phyloP scores from a whole-genome alignment of 768 basidiomycete genomes.

The Cubamyces lactineus region DNA sequence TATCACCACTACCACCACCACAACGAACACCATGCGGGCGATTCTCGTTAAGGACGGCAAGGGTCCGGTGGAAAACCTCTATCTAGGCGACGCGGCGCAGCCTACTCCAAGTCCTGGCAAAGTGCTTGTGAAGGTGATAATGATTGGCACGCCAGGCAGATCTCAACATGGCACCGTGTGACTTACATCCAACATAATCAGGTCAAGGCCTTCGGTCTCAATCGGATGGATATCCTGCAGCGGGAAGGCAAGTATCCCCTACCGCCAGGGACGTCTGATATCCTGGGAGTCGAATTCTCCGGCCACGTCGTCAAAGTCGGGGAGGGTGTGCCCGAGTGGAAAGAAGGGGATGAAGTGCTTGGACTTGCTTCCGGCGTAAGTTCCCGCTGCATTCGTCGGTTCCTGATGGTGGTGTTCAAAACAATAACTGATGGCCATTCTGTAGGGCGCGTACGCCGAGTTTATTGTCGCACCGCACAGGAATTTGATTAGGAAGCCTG shows the following conservation, averaged over 20 bases:
- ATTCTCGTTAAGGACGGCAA: slow-evolving; percentile 76
- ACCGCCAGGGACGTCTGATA: slow-evolving; percentile 73
- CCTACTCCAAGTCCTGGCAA: slow-evolving; percentile 61
- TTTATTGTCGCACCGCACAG: slow-evolving; percentile 70
- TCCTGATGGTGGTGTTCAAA: too few species aligned
- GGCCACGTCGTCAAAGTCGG: slow-evolving; percentile 55
- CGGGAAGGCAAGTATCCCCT: slow-evolving; percentile 73
- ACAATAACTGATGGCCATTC: neutral
- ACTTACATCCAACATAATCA: slow-evolving; percentile 31
- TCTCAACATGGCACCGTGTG: neutral
- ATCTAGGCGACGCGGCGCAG: slow-evolving; percentile 69
- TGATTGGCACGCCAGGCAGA: slow-evolving; percentile 13
- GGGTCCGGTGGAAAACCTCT: slow-evolving; percentile 77
- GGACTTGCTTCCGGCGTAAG: slow-evolving; percentile 82
- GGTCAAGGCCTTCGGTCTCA: slow-evolving; percentile 86
- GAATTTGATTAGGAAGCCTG: slow-evolving; percentile 76
- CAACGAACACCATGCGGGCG: slow-evolving; percentile 61
- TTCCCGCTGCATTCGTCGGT: neutral
- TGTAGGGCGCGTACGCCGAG: slow-evolving; percentile 89
- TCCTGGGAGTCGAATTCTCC: slow-evolving; percentile 90
- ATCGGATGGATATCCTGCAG: slow-evolving; percentile 83
- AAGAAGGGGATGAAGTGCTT: slow-evolving; percentile 81
- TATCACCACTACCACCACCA: neutral
- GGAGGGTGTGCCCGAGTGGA: slow-evolving; percentile 39
- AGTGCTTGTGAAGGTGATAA: slow-evolving; percentile 83